Conservation (phyloP, 2,329 filamentous ascomycete genomes). For the Myrmaecium sp. region DNA sequence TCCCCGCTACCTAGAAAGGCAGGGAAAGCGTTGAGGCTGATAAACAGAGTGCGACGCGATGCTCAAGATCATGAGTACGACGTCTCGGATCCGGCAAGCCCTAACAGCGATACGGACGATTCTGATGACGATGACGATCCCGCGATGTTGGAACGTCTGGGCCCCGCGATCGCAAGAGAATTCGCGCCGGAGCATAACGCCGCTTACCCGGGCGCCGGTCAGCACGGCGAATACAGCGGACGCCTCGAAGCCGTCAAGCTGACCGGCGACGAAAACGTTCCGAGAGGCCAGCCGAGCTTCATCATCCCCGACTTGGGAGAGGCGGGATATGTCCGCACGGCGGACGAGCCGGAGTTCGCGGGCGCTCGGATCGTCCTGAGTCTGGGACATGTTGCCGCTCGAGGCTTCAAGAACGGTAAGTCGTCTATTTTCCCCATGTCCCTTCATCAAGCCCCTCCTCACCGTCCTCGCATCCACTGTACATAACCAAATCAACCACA, state of each 20-base stretch:
- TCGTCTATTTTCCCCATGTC: slow-evolving; percentile 5
- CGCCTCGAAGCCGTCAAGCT: slow-evolving; percentile 73
- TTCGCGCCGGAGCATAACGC: slow-evolving; percentile 22
- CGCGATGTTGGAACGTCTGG: slow-evolving; percentile 6
- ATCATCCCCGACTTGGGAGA: slow-evolving; percentile 60
- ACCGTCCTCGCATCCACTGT: slow-evolving; percentile 2
- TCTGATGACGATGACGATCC: slow-evolving; percentile 2
- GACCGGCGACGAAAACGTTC: slow-evolving; percentile 81
- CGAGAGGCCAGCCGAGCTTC: slow-evolving; percentile 71
- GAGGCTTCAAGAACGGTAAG: slow-evolving; percentile 57
- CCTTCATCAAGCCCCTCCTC: not conserved
- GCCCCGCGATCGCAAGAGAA: slow-evolving; percentile 6
- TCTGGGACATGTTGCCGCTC: slow-evolving; percentile 59
- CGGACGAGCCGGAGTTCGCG: slow-evolving; percentile 51
- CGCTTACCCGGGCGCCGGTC: slow-evolving; percentile 12
- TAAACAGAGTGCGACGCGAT: too few relatives aligned
- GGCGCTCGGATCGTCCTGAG: slow-evolving; percentile 59
- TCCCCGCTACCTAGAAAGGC: slow-evolving; percentile 22
- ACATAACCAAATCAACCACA: not conserved
- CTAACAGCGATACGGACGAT: slow-evolving; percentile 10
- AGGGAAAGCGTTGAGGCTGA: too few relatives aligned
- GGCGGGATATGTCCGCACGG: slow-evolving; percentile 44
- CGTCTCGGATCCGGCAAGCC: slow-evolving; percentile 12
- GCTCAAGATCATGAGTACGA: slow-evolving; percentile 9
- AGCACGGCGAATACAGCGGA: slow-evolving; percentile 37